Evolutionary conservation across 148 eudicot genomes (phyloP).

Genomic region (Gaultheria prostrata): DNA sequence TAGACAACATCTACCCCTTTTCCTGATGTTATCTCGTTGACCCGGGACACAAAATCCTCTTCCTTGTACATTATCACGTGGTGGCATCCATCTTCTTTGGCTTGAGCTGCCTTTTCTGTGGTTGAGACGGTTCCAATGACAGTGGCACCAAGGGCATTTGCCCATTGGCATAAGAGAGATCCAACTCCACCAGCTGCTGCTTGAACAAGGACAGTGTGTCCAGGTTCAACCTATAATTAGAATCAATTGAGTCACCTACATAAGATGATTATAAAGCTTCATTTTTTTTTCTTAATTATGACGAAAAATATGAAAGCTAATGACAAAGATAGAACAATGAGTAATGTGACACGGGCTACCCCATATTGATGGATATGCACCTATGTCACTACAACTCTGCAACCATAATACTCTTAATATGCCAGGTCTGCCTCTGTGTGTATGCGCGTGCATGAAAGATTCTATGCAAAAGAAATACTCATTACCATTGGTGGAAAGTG

Average conservation of each 20-base stretch:
- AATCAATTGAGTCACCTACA: slow-evolving; percentile 10
- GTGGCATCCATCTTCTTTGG: slow-evolving; percentile 87
- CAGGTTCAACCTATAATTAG: slow-evolving; percentile 63
- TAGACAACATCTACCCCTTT: slow-evolving; percentile 88
- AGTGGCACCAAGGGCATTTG: slow-evolving; percentile 74
- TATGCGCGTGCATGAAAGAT: no score
- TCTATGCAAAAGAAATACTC: background rate
- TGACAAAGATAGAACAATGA: background rate
- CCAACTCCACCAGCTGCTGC: slow-evolving; percentile 94
- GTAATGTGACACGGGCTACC: background rate
- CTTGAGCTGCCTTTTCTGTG: slow-evolving; percentile 72
- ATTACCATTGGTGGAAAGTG: background rate
- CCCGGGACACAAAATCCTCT: slow-evolving; percentile 73
- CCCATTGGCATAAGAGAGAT: slow-evolving; percentile 84
- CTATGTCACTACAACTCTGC: background rate
- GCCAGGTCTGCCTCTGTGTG: background rate
- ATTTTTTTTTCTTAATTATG: no score
- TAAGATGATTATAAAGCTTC: background rate
- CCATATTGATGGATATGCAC: background rate
- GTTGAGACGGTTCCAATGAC: slow-evolving; percentile 89
- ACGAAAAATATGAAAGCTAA: background rate
- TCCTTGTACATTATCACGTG: slow-evolving; percentile 68
- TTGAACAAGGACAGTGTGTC: slow-evolving; percentile 75
- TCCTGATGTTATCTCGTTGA: slow-evolving; percentile 70
- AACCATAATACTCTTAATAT: background rate